phyloP scores from a whole-genome alignment of 306 rosid species.

The Vicia villosa region DNA sequence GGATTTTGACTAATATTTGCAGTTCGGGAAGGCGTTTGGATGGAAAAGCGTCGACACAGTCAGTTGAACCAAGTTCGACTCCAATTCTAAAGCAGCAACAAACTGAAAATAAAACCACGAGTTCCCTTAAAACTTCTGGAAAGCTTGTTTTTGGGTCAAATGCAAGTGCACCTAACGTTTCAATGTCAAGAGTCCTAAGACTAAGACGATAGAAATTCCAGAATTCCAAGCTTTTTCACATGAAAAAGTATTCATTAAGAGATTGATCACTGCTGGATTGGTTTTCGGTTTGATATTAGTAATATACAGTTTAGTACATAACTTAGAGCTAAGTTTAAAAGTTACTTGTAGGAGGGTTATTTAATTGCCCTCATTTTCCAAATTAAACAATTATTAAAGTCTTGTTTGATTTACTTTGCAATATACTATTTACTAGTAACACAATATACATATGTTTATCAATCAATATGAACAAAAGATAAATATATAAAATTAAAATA shows the following conservation, averaged over 20 bases:
- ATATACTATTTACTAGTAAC: no score
- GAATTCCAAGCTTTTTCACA: conserved; percentile 56
- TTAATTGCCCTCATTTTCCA: no score
- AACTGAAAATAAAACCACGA: conserved; percentile 32
- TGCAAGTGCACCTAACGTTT: conserved; percentile 12
- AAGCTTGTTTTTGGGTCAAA: conserved; percentile 60
- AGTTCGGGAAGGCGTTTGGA: conserved; percentile 55
- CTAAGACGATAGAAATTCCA: conserved; percentile 42
- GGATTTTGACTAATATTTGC: conserved; percentile 1
- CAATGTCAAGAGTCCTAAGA: conserved; percentile 41
- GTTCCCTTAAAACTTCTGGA: conserved; percentile 39
- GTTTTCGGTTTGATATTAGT: neutral
- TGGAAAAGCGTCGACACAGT: conserved; percentile 46
- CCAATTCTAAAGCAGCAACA: conserved; percentile 34
- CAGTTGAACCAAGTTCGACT: conserved; percentile 41
- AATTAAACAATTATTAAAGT: no score
- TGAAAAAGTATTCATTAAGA: conserved; percentile 60
- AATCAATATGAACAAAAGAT: no score
- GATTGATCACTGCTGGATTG: conserved; percentile 28
- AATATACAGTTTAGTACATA: neutral
- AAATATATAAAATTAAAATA: neutral
- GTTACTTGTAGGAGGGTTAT: no score
- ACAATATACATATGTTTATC: no score
- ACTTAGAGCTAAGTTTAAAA: neutral
- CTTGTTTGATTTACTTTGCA: no score